These are phyloP conservation scores for Microstegium vimineum DNA, from an alignment of 176 grass and related monocot species.

Conservation along the genomic window DNA sequence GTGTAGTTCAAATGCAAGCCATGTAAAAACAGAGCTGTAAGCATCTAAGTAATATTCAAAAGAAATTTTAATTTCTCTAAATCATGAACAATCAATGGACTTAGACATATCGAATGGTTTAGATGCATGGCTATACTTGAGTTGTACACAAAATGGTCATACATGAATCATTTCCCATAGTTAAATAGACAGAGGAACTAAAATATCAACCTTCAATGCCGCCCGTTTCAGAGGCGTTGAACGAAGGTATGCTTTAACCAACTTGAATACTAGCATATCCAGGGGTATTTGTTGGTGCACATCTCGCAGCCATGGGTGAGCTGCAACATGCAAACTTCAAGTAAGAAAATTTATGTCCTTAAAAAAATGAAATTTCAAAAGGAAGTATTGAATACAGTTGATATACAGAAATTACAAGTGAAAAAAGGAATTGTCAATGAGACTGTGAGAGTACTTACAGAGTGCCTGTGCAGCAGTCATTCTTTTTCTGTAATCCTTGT, in stretches of 20 bases:
- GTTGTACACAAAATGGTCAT: background rate
- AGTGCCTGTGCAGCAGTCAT: slow-evolving; percentile 98
- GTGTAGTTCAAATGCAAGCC: slow-evolving; percentile 7
- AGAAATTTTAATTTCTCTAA: background rate
- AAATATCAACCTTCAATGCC: slow-evolving; percentile 73
- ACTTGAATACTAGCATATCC: slow-evolving; percentile 80
- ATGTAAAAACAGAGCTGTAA: slow-evolving; percentile 8
- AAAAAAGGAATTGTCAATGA: background rate
- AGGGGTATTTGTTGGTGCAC: slow-evolving; percentile 56
- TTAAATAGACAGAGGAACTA: slow-evolving; percentile 12
- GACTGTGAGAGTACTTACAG: slow-evolving; percentile 45
- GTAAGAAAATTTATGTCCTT: background rate
- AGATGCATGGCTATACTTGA: background rate
- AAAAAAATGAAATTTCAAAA: slow-evolving; percentile 21
- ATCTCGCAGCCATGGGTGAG: slow-evolving; percentile 93
- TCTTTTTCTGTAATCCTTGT: slow-evolving; percentile 98
- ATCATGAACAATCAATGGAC: background rate
- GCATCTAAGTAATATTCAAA: background rate
- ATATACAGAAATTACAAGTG: background rate
- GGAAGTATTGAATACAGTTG: slow-evolving; percentile 16
- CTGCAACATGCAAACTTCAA: slow-evolving; percentile 40
- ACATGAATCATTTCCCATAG: background rate
- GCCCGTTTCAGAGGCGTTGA: slow-evolving; percentile 87
- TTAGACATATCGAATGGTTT: background rate
- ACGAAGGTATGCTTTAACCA: slow-evolving; percentile 75